Conservation (phyloP, 1,284 basidiomycete species). For the Leccinum subfulvum region DNA sequence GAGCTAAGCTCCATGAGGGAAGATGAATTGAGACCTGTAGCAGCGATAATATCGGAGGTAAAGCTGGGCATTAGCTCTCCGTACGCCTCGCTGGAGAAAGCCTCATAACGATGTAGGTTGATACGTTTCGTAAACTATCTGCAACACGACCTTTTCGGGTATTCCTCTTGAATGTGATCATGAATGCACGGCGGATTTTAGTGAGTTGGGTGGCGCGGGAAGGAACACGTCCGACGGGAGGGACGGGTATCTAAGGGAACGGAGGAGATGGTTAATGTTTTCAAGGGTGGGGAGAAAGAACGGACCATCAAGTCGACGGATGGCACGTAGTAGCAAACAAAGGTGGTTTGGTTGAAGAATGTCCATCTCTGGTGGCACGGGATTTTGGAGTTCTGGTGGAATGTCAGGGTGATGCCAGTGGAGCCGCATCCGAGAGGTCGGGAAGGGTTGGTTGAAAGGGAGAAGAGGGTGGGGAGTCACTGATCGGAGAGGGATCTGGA, state of each 20-base stretch:
- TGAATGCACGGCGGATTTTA: slow-evolving; percentile 45
- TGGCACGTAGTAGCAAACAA: slow-evolving; percentile 60
- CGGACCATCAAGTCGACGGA: slow-evolving; percentile 62
- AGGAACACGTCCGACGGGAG: slow-evolving; percentile 49
- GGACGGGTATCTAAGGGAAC: slow-evolving; percentile 59
- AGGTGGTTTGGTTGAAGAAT: slow-evolving; percentile 44
- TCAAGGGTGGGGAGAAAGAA: slow-evolving; percentile 62
- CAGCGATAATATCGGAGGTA: slow-evolving; percentile 59
- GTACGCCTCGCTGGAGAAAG: slow-evolving; percentile 74
- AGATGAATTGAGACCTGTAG: slow-evolving; percentile 53
- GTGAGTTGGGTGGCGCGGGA: slow-evolving; percentile 43
- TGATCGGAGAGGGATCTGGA: too few species aligned
- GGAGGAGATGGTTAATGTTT: slow-evolving; percentile 57
- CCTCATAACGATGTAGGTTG: slow-evolving; percentile 67
- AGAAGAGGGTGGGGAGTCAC: slow-evolving; percentile 36
- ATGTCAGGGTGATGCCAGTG: slow-evolving; percentile 1
- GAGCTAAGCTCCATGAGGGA: slow-evolving; percentile 63
- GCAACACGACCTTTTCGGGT: slow-evolving; percentile 59
- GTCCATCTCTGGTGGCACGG: slow-evolving; percentile 2
- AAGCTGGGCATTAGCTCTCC: slow-evolving; percentile 75
- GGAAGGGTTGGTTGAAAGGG: slow-evolving; percentile 38
- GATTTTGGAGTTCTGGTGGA: slow-evolving; percentile 22
- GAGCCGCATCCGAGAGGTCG: slow-evolving; percentile 24
- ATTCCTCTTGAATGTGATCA: slow-evolving; percentile 49
- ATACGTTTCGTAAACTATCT: slow-evolving; percentile 76